These are phyloP conservation scores for Lactarius trivialis DNA, from an alignment of 768 basidiomycete species.

Conservation along the genomic window DNA sequence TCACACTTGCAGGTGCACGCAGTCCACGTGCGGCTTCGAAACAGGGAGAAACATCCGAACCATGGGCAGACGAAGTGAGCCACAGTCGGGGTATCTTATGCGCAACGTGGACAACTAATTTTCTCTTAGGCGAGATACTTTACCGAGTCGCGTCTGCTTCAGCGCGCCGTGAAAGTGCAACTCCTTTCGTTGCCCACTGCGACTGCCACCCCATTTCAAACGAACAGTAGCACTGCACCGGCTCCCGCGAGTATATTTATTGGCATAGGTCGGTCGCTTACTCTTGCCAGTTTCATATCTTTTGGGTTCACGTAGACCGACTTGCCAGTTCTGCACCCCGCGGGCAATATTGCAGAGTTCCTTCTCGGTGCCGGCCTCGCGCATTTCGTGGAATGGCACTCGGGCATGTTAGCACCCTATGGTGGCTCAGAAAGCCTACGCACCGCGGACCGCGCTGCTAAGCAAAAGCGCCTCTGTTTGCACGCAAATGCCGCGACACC, in stretches of 20 bases:
- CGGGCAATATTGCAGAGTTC: constrained; percentile 90
- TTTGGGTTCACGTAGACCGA: neutral
- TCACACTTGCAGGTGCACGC: constrained; percentile 77
- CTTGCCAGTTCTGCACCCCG: constrained; percentile 71
- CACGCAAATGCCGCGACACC: constrained; percentile 54
- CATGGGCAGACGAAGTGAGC: constrained; percentile 83
- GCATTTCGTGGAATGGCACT: constrained; percentile 95
- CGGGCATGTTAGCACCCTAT: constrained; percentile 79
- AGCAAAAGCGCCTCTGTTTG: constrained; percentile 63
- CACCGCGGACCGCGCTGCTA: constrained; percentile 73
- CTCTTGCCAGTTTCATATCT: neutral
- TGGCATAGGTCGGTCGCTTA: constrained; percentile 54
- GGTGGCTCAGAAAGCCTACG: constrained; percentile 88
- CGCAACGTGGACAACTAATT: neutral
- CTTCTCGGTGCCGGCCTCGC: constrained; percentile 81
- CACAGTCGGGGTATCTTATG: neutral
- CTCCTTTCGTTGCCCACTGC: constrained; percentile 77
- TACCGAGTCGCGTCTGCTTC: constrained; percentile 81
- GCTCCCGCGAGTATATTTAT: constrained; percentile 82
- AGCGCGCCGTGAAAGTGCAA: constrained; percentile 67
- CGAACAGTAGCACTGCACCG: constrained; percentile 46
- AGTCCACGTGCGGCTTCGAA: constrained; percentile 64
- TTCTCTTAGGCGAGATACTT: constrained; percentile 77
- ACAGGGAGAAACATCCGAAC: constrained; percentile 73
- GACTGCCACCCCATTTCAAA: constrained; percentile 75